Evolutionary conservation across 768 basidiomycete species (phyloP).

Genomic region (Hortiboletus campestris): DNA sequence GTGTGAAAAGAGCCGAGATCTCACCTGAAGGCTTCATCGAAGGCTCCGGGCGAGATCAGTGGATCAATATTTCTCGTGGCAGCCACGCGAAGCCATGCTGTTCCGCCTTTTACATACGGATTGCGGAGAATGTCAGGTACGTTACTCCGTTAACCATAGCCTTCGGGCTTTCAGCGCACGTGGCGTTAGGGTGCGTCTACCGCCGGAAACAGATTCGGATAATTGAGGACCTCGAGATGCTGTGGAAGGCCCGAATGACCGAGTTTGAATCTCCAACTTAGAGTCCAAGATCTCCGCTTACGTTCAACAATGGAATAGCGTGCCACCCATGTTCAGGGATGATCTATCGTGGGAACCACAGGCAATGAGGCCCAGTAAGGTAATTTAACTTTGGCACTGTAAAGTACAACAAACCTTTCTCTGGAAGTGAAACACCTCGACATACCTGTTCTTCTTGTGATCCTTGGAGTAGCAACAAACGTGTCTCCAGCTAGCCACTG

Average conservation of each 20-base stretch:
- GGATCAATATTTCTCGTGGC: conserved; percentile 10
- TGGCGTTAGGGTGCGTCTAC: background rate
- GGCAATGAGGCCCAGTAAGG: background rate
- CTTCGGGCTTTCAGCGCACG: background rate
- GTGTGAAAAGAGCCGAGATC: background rate
- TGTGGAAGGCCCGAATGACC: background rate
- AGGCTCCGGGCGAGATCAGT: background rate
- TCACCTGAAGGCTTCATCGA: background rate
- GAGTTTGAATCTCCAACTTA: no score
- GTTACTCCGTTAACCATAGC: background rate
- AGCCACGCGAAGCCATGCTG: conserved; percentile 22
- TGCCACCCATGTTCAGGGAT: conserved; percentile 8
- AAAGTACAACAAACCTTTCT: background rate
- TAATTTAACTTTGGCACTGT: background rate
- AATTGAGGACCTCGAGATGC: no score
- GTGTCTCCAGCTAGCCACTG: background rate
- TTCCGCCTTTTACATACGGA: conserved; percentile 5
- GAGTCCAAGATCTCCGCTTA: background rate
- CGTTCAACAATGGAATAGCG: background rate
- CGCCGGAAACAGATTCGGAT: background rate
- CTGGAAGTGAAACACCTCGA: background rate
- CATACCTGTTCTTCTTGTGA: background rate
- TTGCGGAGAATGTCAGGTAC: background rate
- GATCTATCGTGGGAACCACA: background rate
- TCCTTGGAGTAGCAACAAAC: background rate